Percentiles rank a stretch among this genome's conserved stretches.
phyloP scores from a whole-genome alignment of 139 green algal genomes.

The Nannochloris sp. region DNA sequence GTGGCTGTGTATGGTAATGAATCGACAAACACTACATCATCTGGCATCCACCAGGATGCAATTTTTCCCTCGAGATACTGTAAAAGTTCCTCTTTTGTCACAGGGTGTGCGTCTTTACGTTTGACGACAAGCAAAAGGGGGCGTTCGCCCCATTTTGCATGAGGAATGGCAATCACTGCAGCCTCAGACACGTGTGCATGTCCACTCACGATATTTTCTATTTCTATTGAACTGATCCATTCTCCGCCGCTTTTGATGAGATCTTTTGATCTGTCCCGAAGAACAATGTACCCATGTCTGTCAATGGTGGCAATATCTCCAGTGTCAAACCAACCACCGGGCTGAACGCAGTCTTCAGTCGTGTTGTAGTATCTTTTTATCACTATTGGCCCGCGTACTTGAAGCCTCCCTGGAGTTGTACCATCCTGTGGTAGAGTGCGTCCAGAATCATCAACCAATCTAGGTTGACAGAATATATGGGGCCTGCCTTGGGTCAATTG shows the following conservation, averaged over 20 bases:
- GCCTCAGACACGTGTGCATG: slow-evolving; percentile 30
- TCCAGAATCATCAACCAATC: slow-evolving; percentile 50
- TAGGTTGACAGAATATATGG: slow-evolving; percentile 48
- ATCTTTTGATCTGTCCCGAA: slow-evolving; percentile 69
- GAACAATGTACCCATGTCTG: slow-evolving; percentile 47
- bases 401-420: slow-evolving; percentile 51
- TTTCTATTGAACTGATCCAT: slow-evolving; percentile 53
- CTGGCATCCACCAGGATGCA: slow-evolving; percentile 52
- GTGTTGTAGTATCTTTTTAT: slow-evolving; percentile 46
- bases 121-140: slow-evolving; percentile 64
- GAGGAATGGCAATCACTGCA: slow-evolving; percentile 7
- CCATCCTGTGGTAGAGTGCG: slow-evolving; percentile 36
- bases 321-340: slow-evolving; percentile 54
- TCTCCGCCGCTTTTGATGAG: slow-evolving; percentile 75
- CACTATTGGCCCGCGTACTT: slow-evolving; percentile 47
- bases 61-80: slow-evolving; percentile 35
- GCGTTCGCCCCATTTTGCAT: slow-evolving; percentile 64
- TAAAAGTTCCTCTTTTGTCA: slow-evolving; percentile 27
- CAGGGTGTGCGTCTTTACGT: slow-evolving; percentile 7
- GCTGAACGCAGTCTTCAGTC: slow-evolving; percentile 1
- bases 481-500: slow-evolving; percentile 44
- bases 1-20: slow-evolving; percentile 69
- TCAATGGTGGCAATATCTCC: slow-evolving; percentile 74
- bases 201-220: slow-evolving; percentile 46
- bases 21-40: slow-evolving; percentile 58